A percentile compares a stretch with the other conserved stretches of the same genome.
phyloP scores from a whole-genome alignment of 805 yeast species.

The Wickerhamiella brachini region DNA sequence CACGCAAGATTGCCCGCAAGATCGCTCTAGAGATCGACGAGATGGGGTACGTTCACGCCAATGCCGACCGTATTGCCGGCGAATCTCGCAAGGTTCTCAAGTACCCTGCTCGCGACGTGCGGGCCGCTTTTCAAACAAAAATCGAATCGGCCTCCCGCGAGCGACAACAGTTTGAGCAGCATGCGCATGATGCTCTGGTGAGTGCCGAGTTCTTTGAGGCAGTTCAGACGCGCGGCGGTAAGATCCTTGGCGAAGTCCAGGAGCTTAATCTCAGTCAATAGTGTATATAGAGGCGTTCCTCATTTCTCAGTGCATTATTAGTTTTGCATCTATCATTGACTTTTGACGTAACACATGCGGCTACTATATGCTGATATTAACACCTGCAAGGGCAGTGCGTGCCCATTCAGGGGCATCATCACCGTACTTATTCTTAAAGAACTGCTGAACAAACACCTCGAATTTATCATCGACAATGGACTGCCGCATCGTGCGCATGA shows the following conservation, averaged over 20 bases:
- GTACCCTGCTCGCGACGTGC: conserved; percentile 72
- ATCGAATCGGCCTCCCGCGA: conserved; percentile 47
- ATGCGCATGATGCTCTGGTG: conserved; percentile 41
- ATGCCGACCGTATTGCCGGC: conserved; percentile 62
- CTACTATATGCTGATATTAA: conserved; percentile 24
- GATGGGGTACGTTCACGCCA: conserved; percentile 64
- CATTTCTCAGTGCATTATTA: too few species aligned
- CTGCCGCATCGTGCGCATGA: conserved; percentile 28
- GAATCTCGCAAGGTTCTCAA: conserved; percentile 74
- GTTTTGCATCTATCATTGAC: too few species aligned
- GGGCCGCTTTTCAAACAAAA: conserved; percentile 49
- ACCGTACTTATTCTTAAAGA: conserved; percentile 26
- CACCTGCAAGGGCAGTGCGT: conserved; percentile 26
- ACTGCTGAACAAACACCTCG: conserved; percentile 26
- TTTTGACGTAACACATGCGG: too few species aligned
- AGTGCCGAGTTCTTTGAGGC: conserved; percentile 42
- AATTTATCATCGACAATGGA: conserved; percentile 28
- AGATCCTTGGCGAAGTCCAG: conserved; percentile 2
- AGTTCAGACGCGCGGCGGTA: conserved; percentile 30
- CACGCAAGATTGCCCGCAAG: conserved; percentile 65
- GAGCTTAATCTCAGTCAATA: not conserved
- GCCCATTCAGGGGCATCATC: conserved; percentile 32
- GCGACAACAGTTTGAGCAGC: conserved; percentile 40
- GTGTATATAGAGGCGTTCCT: not conserved
- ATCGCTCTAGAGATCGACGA: conserved; percentile 47